Percentiles rank a stretch among this genome's conserved stretches.
Evolutionary conservation across 2,329 filamentous ascomycete genomes (phyloP).

Genomic region (Colletotrichum sidae): DNA sequence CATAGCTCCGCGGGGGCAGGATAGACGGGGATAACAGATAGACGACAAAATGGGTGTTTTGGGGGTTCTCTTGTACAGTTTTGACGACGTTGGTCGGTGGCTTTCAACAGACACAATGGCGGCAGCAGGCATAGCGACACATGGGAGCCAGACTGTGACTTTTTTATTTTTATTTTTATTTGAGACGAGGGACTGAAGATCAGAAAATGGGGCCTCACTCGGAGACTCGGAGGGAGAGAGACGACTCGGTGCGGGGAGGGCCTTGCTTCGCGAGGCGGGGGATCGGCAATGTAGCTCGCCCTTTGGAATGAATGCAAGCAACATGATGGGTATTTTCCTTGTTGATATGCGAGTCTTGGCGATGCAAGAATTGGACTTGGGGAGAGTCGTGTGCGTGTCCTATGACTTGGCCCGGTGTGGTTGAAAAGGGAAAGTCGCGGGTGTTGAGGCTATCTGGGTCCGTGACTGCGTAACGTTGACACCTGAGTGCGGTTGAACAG

Average conservation of each 20-base stretch:
- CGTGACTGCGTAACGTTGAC: too few species aligned
- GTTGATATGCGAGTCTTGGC: not conserved
- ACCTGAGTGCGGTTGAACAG: too few species aligned
- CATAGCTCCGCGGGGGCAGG: conserved; percentile 5
- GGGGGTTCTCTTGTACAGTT: not conserved
- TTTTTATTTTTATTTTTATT: not conserved
- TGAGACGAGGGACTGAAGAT: not conserved
- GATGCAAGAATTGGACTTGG: not conserved
- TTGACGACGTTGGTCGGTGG: conserved; percentile 18
- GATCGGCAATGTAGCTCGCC: conserved; percentile 31
- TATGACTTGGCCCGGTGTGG: conserved; percentile 7
- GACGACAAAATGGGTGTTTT: conserved; percentile 30
- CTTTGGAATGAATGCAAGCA: conserved; percentile 33
- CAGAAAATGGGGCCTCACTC: too few species aligned
- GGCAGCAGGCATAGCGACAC: conserved; percentile 25
- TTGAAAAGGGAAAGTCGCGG: conserved; percentile 28
- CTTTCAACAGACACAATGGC: conserved; percentile 34
- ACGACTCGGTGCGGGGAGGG: conserved; percentile 21
- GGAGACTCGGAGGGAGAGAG: not conserved
- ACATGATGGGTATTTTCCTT: conserved; percentile 3
- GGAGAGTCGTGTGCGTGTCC: conserved; percentile 3
- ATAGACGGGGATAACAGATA: conserved; percentile 28
- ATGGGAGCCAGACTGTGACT: not conserved
- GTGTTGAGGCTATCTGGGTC: too few species aligned
- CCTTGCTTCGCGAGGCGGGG: conserved; percentile 32